Conservation (phyloP, 495 filamentous ascomycete species). For the Aspergillus bridgeri region DNA sequence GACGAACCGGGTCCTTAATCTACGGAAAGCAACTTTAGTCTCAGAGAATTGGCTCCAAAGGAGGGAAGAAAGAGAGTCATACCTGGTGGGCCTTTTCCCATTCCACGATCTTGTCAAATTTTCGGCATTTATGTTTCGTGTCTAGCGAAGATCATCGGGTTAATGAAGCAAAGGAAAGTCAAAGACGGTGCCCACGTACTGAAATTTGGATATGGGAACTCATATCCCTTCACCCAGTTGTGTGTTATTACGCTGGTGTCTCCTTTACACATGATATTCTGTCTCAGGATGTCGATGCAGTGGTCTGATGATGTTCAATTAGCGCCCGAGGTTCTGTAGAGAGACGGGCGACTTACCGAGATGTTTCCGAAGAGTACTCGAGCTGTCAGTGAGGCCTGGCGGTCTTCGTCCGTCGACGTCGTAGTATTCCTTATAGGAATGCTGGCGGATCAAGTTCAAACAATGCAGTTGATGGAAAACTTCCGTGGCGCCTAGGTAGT, state of each 20-base stretch:
- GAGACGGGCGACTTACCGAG: not conserved
- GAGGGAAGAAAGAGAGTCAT: not conserved
- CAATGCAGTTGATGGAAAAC: conserved; percentile 51
- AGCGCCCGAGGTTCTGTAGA: too few species aligned
- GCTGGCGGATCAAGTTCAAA: conserved; percentile 7
- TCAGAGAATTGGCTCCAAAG: not conserved
- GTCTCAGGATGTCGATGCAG: conserved; percentile 16
- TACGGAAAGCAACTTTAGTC: not conserved
- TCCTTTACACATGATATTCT: conserved; percentile 14
- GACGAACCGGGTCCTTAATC: not conserved
- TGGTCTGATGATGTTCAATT: conserved; percentile 1
- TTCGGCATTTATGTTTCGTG: not conserved
- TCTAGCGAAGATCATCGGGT: not conserved
- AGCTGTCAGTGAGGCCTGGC: not conserved
- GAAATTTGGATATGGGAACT: not conserved
- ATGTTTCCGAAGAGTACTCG: not conserved
- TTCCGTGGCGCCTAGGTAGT: conserved; percentile 39
- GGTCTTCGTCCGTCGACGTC: not conserved
- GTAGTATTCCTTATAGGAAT: not conserved
- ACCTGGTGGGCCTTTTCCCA: not conserved
- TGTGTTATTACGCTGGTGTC: not conserved
- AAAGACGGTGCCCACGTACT: not conserved
- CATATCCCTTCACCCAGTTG: not conserved
- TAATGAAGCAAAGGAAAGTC: not conserved
- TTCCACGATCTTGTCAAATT: not conserved